Base-by-base conservation (phyloP, 2,329 filamentous ascomycete species). In the Stagonosporopsis cucurbitacearum region DNA sequence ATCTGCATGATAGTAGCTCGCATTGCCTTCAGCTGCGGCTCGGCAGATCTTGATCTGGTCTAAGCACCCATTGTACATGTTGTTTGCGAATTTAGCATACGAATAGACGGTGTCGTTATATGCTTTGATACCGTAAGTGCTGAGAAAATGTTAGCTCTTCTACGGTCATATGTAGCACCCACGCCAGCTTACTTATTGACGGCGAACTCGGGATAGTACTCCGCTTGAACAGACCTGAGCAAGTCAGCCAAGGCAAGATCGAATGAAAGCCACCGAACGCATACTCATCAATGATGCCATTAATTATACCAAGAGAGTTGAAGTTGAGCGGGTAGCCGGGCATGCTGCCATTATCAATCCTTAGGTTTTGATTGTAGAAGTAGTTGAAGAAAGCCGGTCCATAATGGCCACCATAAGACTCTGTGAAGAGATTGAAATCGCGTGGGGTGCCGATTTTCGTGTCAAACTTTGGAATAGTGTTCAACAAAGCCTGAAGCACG, bases 91-190 rank as follows among this genome's bases (percentile, higher is more conserved):
- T 55, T 82, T 84, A 72, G 83, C 83, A 63, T 83, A 86, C 52
- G 81, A 79, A 69, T 86, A 86, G 4, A 86, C 80, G 2, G 82
- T 84, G 20, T 86, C 81, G 59, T 86, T 86, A 63, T 84, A 76
- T 0, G 76, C 71, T 58, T 78, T 78, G 64, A 84, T 83, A 35
- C 81, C 82, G 54, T 86, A 86, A 9, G 82, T 82, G 45, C 45
- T 54, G 30, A 32, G 2, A 22, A 22, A 11, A 30, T 12, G 28
- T 53, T 17, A 53, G 43, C 32, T 9, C 19, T 3, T n/a, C 2
- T 9, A 19, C 15, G 15, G 5, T 9, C 2, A 4, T 5, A 2
- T 42, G 17, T 2, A 22, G 7, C 7, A 6, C 3, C 23, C 6
- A 6, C 1, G 3, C 3, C 4, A 3, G 12, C 45, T 20, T 44